Conservation (phyloP, 176 grass and related monocot genomes). For the Zoysia pacifica region DNA sequence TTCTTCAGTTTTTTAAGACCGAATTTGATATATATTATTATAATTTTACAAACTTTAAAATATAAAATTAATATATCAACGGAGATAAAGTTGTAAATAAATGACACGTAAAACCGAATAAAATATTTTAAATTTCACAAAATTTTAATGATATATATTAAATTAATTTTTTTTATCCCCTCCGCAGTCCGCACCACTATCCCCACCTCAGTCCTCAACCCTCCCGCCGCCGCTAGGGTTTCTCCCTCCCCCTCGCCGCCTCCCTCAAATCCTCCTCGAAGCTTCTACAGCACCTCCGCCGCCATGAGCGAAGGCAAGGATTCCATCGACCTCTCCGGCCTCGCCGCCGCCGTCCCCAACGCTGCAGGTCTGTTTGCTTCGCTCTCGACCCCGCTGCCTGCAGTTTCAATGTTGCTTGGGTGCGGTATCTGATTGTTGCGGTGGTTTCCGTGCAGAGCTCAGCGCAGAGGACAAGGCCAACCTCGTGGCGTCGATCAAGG, state of each 20-base stretch:
- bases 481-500: constrained; percentile 70
- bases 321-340: constrained; percentile 63
- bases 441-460: constrained; percentile 50
- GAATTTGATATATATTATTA: too few relatives aligned
- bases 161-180: constrained; percentile 39
- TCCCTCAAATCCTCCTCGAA: constrained; percentile 20
- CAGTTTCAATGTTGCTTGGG: not conserved
- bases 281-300: not conserved
- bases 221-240: constrained; percentile 65
- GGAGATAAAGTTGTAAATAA: too few relatives aligned
- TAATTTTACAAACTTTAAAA: too few relatives aligned
- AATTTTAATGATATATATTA: too few relatives aligned
- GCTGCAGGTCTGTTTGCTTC: constrained; percentile 23
- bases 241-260: constrained; percentile 40
- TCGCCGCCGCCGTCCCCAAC: constrained; percentile 62
- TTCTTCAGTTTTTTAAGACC: not conserved
- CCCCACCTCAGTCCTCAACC: not conserved
- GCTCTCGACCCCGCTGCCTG: not conserved
- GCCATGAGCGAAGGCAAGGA: constrained; percentile 78
- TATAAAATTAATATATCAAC: too few relatives aligned
- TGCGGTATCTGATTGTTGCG: constrained; percentile 13
- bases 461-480: constrained; percentile 71
- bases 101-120: too few relatives aligned
- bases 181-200: not conserved
- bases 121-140: too few relatives aligned